phyloP scores from a whole-genome alignment of 2,329 filamentous ascomycete genomes.

The Daldinia sp. region DNA sequence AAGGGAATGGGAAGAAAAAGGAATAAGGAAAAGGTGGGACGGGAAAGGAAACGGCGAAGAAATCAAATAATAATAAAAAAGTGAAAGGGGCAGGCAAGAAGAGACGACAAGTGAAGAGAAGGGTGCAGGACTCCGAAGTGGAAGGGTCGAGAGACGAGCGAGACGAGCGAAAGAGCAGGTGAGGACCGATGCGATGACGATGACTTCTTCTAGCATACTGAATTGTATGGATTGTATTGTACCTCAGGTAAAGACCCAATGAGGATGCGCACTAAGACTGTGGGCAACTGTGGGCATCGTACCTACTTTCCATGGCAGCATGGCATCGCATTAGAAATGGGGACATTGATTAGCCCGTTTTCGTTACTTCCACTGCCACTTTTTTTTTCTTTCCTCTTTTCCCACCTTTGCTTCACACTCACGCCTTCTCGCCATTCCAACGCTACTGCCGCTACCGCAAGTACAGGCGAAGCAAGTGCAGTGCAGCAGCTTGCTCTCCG shows the following conservation, averaged over 20 bases:
- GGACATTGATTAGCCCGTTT: constrained; percentile 29
- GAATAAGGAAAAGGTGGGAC: constrained; percentile 16
- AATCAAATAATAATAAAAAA: constrained; percentile 22
- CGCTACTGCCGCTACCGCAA: not conserved
- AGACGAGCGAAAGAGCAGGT: constrained; percentile 17
- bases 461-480: not conserved
- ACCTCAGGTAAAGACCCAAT: constrained; percentile 34
- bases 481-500: constrained; percentile 7
- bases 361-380: constrained; percentile 27
- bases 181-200: constrained; percentile 40
- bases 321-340: constrained; percentile 32
- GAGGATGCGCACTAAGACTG: constrained; percentile 14
- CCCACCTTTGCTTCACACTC: constrained; percentile 13
- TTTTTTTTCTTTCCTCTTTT: not conserved
- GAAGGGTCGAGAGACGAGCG: constrained; percentile 12
- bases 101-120: constrained; percentile 24
- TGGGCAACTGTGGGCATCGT: constrained; percentile 8
- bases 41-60: constrained; percentile 21
- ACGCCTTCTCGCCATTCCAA: constrained; percentile 7
- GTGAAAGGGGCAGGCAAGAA: constrained; percentile 30
- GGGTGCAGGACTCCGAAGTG: constrained; percentile 19
- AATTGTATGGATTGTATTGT: constrained; percentile 36
- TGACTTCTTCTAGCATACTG: constrained; percentile 36
- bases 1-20: constrained; percentile 29
- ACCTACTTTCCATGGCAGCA: constrained; percentile 12